Percentiles rank a stretch among this genome's conserved stretches.
Evolutionary conservation across 257 asterid genomes (phyloP).

Genomic region (Mitragyna speciosa): DNA sequence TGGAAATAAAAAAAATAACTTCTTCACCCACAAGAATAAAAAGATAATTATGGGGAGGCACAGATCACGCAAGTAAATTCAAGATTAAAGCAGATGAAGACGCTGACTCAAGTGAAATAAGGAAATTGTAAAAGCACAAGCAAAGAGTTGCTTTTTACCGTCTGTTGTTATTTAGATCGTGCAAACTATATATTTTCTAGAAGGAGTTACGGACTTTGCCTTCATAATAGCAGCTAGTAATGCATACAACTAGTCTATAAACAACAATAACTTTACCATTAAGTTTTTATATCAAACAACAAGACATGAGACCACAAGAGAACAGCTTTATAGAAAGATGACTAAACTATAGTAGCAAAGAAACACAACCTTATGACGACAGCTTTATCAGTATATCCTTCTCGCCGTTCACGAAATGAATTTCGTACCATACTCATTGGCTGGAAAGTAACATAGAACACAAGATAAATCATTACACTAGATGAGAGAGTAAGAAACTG

Average conservation of each 20-base stretch:
- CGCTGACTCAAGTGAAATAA: background rate
- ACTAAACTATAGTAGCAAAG: background rate
- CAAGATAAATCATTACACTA: slow-evolving; percentile 17
- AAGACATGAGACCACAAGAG: background rate
- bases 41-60: background rate
- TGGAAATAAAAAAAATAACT: slow-evolving; percentile 29
- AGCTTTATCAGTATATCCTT: slow-evolving; percentile 95
- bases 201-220: background rate
- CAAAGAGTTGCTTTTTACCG: background rate
- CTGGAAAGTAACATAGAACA: slow-evolving; percentile 42
- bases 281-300: background rate
- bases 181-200: background rate
- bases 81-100: background rate
- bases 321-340: background rate
- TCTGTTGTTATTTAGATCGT: background rate
- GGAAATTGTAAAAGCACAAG: background rate
- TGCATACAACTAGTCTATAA: background rate
- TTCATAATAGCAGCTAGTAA: background rate
- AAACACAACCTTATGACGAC: slow-evolving; percentile 72
- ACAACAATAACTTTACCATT: background rate
- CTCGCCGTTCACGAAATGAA: slow-evolving; percentile 84
- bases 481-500: background rate
- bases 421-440: slow-evolving; percentile 79
- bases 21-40: background rate
- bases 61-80: background rate